phyloP scores from a whole-genome alignment of 2,329 filamentous ascomycete species.

The Calonectria ilicicola region DNA sequence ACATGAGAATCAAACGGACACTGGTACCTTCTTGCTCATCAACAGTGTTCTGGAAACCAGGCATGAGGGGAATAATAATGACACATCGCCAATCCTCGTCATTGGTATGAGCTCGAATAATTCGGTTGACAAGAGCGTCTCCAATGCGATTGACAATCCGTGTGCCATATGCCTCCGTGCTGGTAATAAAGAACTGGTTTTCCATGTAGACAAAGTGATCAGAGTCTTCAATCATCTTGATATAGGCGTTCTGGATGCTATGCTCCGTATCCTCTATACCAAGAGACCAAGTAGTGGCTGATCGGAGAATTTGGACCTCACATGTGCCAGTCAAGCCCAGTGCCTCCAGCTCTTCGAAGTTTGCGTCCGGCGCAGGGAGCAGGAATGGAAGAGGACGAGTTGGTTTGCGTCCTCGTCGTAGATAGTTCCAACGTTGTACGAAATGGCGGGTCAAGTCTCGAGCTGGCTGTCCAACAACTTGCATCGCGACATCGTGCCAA shows the following conservation, averaged over 20 bases:
- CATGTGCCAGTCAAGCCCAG: constrained; percentile 93
- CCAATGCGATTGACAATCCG: constrained; percentile 94
- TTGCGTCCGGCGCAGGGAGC: constrained; percentile 92
- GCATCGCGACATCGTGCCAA: constrained; percentile 99
- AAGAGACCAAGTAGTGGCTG: constrained; percentile 90
- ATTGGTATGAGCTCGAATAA: constrained; percentile 84
- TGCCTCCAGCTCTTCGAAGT: constrained; percentile 84
- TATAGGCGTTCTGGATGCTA: constrained; percentile 95
- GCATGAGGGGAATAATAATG: constrained; percentile 93
- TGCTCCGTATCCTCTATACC: constrained; percentile 90
- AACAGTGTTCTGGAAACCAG: constrained; percentile 98
- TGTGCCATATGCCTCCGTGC: constrained; percentile 86
- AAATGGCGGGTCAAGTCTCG: constrained; percentile 95
- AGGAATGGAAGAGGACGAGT: constrained; percentile 94
- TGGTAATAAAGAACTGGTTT: constrained; percentile 98
- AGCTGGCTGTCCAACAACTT: constrained; percentile 95
- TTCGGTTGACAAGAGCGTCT: constrained; percentile 92
- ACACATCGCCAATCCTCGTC: constrained; percentile 91
- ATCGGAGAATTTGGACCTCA: constrained; percentile 95
- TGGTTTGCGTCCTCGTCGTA: constrained; percentile 91
- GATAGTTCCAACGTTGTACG: constrained; percentile 97
- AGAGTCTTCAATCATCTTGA: constrained; percentile 93
- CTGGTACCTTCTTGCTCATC: constrained; percentile 94
- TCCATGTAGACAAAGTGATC: constrained; percentile 99
- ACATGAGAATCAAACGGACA: constrained; percentile 95